These are phyloP conservation scores for Pythium myriotylum DNA, from an alignment of 352 stramenopile species.

Conservation along the genomic window DNA sequence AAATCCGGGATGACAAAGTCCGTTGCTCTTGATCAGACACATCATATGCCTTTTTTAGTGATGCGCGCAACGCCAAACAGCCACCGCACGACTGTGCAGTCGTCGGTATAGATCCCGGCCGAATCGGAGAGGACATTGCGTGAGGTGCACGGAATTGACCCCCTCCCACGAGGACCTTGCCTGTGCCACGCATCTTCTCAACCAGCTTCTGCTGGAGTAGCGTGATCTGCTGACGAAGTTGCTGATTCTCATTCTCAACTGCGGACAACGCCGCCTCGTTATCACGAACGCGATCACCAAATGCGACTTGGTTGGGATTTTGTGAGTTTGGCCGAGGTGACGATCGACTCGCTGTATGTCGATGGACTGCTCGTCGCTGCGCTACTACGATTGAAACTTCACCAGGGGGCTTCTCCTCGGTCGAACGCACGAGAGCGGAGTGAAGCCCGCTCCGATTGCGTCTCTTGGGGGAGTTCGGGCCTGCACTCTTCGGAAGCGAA, in stretches of 20 bases:
- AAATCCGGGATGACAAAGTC: conserved; percentile 3
- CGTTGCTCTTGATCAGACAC: conserved; percentile 7
- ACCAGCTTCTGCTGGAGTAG: conserved; percentile 23
- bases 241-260: conserved; percentile 15
- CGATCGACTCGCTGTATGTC: not conserved
- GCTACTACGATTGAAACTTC: conserved; percentile 1
- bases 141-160: conserved; percentile 22
- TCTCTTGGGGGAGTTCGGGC: conserved; percentile 19
- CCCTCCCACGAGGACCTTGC: conserved; percentile 23
- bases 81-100: not conserved
- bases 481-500: conserved; percentile 35
- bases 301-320: conserved; percentile 2
- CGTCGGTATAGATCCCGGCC: not conserved
- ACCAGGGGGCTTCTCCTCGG: not conserved
- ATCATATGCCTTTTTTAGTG: conserved; percentile 19
- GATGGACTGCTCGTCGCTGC: not conserved
- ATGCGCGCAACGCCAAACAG: conserved; percentile 11
- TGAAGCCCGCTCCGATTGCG: not conserved
- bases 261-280: conserved; percentile 12
- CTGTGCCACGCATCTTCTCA: conserved; percentile 22
- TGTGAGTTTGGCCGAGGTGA: not conserved
- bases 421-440: not conserved
- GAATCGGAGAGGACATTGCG: not conserved
- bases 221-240: conserved; percentile 18
- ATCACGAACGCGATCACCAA: not conserved